These are phyloP conservation scores for Tuctoria greenei DNA, from an alignment of 176 grass and related monocot species.

Conservation along the genomic window DNA sequence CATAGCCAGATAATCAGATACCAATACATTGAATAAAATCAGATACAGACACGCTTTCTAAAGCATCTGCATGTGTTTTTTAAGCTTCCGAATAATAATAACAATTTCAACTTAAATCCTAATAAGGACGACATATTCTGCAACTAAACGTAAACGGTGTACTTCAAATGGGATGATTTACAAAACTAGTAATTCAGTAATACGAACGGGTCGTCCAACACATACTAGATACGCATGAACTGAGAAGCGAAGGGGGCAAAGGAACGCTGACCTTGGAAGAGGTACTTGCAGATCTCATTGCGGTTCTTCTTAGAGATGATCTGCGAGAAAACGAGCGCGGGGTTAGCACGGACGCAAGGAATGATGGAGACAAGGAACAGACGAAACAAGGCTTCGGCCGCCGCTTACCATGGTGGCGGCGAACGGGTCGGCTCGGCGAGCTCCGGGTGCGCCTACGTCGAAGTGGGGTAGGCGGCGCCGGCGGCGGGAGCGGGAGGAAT, in stretches of 20 bases:
- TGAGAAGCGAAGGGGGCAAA: not conserved
- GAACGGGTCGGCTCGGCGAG: not conserved
- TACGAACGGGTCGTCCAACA: not conserved
- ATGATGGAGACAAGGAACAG: not conserved
- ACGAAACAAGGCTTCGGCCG: not conserved
- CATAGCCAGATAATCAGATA: not conserved
- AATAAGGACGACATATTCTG: not conserved
- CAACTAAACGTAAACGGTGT: not conserved
- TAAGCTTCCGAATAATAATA: not conserved
- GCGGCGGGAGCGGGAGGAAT: slow-evolving; percentile 31
- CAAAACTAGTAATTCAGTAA: not conserved
- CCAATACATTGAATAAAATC: not conserved
- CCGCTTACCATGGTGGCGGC: slow-evolving; percentile 55
- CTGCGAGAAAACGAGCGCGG: slow-evolving; percentile 35
- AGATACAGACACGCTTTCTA: not conserved
- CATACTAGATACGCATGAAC: not conserved
- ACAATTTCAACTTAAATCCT: not conserved
- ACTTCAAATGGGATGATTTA: not conserved
- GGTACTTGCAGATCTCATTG: slow-evolving; percentile 98
- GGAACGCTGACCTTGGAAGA: slow-evolving; percentile 69
- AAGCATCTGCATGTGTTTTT: not conserved
- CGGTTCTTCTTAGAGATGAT: slow-evolving; percentile 99
- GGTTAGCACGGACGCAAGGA: slow-evolving; percentile 2
- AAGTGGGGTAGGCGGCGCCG: not conserved
- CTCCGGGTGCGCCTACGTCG: slow-evolving; percentile 24